Evolutionary conservation across 306 rosid species (phyloP), one percentile per base, ranked within the genome.

Genomic region (Cucurbita argyrosperma): DNA sequence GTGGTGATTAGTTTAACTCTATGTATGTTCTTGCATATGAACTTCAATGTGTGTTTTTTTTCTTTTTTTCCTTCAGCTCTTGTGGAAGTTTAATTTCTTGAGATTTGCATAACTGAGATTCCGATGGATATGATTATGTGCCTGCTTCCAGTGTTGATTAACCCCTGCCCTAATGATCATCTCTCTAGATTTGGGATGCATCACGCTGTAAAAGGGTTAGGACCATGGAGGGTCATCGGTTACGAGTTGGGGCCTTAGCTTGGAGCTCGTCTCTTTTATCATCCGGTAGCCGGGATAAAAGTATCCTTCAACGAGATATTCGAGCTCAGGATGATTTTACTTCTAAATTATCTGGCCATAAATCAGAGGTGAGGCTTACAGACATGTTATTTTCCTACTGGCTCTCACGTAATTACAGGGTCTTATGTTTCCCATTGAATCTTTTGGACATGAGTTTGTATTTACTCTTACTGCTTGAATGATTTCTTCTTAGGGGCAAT

Each of bases 101-200:
- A 69, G 54, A 69, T 14, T 49, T 69, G 74, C 16, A 14, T 49
- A 4, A 69, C 38, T 69, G 39, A 69, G 42, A 46, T 69, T 69
- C 74, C 43, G n/a, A 69, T 69, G 58, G 57, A 26, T 30, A 26
- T 26, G 43, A 47, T 50, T 69, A 69, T 30, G 39, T 67, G 55
- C 55, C 72, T 46, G 39, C 55, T 69, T 49, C 10, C 57, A 47
- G 74, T 69, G 74, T 69, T 69, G 74, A 26, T 69, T 69, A 69
- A 69, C 57, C 57, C 54, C 9, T 79, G 51, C 43, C 49, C 75
- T 72, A 37, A 57, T 64, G 71, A 75, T 74, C 80, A 61, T 80
- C 51, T 70, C 6, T 76, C 67, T 78, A 94, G 99, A 88, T 94
- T 63, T 91, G 99, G 99, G 99, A 94, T 85, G 96, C 96, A 67